Evolutionary conservation across 2,329 filamentous ascomycete genomes (phyloP).

Genomic region (Cytospora piceae): DNA sequence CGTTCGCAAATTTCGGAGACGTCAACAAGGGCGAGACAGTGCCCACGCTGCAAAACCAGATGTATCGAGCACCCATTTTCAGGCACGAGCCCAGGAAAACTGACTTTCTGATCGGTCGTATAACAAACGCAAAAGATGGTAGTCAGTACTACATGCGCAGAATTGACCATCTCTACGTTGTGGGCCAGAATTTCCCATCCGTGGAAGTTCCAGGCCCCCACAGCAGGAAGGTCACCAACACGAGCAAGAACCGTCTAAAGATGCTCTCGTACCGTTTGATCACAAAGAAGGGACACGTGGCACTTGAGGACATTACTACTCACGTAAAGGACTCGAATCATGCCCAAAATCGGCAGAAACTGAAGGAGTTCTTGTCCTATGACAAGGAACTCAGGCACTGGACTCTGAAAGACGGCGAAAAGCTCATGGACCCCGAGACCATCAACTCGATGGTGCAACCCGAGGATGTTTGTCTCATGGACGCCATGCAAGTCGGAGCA

Average conservation of each 20-base stretch:
- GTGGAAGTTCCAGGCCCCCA: constrained; percentile 93
- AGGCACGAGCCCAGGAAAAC: constrained; percentile 76
- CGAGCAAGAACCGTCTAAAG: constrained; percentile 94
- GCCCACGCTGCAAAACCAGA: constrained; percentile 88
- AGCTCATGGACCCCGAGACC: constrained; percentile 76
- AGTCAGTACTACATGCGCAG: constrained; percentile 82
- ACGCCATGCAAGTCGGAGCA: constrained; percentile 94
- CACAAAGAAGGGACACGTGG: constrained; percentile 72
- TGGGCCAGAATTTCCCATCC: constrained; percentile 90
- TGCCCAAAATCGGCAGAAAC: constrained; percentile 92
- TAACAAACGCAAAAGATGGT: constrained; percentile 76
- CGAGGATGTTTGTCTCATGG: constrained; percentile 91
- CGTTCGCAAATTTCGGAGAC: constrained; percentile 92
- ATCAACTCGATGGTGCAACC: constrained; percentile 90
- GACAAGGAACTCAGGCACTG: constrained; percentile 87
- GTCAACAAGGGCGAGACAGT: constrained; percentile 90
- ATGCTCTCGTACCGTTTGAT: constrained; percentile 94
- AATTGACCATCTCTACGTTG: constrained; percentile 87
- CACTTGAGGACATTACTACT: constrained; percentile 82
- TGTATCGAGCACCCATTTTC: constrained; percentile 95
- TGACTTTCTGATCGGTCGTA: constrained; percentile 87
- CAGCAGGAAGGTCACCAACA: constrained; percentile 92
- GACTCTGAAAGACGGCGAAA: constrained; percentile 74
- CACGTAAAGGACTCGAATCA: constrained; percentile 94
- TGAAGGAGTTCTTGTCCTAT: constrained; percentile 94